A percentile compares a stretch with the other conserved stretches of the same genome.
Conservation (phyloP, 2,329 filamentous ascomycete species). For the Macroventuria anomochaeta region DNA sequence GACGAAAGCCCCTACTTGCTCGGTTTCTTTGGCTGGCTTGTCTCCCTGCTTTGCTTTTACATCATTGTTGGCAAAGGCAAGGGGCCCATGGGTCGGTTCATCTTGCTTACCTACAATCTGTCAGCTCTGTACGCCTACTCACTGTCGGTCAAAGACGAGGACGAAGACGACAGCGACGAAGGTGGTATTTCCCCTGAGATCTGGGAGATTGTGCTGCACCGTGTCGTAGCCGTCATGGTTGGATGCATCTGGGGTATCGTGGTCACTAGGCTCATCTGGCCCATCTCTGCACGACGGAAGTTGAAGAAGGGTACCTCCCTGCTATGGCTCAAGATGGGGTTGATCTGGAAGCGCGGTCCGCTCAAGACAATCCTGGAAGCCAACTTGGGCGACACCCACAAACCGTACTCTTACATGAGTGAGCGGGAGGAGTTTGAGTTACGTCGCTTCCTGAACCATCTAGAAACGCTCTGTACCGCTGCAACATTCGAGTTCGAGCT, state of each 20-base stretch:
- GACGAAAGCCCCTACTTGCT: slow-evolving; percentile 76
- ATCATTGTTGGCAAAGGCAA: slow-evolving; percentile 85
- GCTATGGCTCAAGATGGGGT: slow-evolving; percentile 91
- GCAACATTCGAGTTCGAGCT: slow-evolving; percentile 89
- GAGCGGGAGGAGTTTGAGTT: slow-evolving; percentile 87
- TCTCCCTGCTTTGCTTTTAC: slow-evolving; percentile 85
- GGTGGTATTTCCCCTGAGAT: slow-evolving; percentile 85
- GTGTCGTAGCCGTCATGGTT: slow-evolving; percentile 82
- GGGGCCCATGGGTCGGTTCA: slow-evolving; percentile 90
- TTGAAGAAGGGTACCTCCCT: slow-evolving; percentile 88
- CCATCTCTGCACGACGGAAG: slow-evolving; percentile 86
- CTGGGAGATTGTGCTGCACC: slow-evolving; percentile 83
- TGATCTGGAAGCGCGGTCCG: slow-evolving; percentile 95
- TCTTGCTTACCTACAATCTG: slow-evolving; percentile 94
- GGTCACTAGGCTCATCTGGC: slow-evolving; percentile 89
- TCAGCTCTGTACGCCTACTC: slow-evolving; percentile 94
- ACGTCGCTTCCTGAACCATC: slow-evolving; percentile 75
- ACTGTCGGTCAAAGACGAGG: slow-evolving; percentile 77
- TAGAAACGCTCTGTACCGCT: slow-evolving; percentile 74
- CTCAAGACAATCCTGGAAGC: slow-evolving; percentile 69
- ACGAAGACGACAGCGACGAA: slow-evolving; percentile 78
- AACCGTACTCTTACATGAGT: slow-evolving; percentile 73
- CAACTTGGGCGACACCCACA: slow-evolving; percentile 31
- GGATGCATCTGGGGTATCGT: slow-evolving; percentile 93
- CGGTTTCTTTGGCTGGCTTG: slow-evolving; percentile 80